phyloP scores from a whole-genome alignment of 2,329 filamentous ascomycete genomes.

The Xylariaceae sp. region DNA sequence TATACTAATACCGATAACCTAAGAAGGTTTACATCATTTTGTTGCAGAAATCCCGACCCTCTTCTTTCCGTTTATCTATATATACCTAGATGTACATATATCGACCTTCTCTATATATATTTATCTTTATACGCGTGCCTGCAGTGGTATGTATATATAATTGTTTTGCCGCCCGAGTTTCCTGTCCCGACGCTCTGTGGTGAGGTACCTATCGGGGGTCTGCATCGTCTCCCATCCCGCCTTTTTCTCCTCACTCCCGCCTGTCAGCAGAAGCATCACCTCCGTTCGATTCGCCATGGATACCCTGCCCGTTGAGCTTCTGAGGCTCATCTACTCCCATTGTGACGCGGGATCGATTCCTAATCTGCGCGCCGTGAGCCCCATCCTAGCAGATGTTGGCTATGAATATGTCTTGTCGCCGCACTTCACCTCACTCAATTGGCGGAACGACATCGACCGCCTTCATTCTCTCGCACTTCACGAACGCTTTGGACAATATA shows the following conservation, averaged over 20 bases:
- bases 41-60: slow-evolving; percentile 18
- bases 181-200: slow-evolving; percentile 14
- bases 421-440: slow-evolving; percentile 41
- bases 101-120: background rate
- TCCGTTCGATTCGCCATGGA: slow-evolving; percentile 27
- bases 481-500: slow-evolving; percentile 39
- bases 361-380: slow-evolving; percentile 40
- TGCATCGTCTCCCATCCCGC: slow-evolving; percentile 23
- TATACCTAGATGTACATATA: background rate
- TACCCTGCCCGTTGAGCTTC: slow-evolving; percentile 38
- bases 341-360: slow-evolving; percentile 39
- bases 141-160: background rate
- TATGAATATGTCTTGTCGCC: slow-evolving; percentile 42
- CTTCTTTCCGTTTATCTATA: slow-evolving; percentile 5
- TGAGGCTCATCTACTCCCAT: slow-evolving; percentile 41
- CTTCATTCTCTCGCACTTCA: slow-evolving; percentile 43
- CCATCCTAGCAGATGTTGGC: slow-evolving; percentile 39
- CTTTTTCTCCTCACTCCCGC: slow-evolving; percentile 9
- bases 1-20: slow-evolving; percentile 20
- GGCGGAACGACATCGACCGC: slow-evolving; percentile 43
- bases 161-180: slow-evolving; percentile 4
- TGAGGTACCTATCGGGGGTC: background rate
- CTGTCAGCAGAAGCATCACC: background rate
- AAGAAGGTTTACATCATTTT: slow-evolving; percentile 7
- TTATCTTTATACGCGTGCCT: background rate